These are phyloP conservation scores for Periglandula ipomoeae DNA, from an alignment of 2,329 filamentous ascomycete genomes.

Conservation along the genomic window DNA sequence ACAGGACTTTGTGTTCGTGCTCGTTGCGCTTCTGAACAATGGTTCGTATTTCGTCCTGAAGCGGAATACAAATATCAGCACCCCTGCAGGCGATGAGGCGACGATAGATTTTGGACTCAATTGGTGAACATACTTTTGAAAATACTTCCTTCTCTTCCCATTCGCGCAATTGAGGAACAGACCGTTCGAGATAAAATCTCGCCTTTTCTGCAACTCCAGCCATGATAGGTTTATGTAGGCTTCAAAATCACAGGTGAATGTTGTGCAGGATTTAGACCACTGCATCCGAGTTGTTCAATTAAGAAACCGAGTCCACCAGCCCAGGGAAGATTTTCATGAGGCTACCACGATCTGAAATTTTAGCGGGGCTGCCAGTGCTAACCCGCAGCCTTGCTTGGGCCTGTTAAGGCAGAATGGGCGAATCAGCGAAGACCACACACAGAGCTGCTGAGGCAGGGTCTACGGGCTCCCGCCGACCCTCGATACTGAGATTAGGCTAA, in stretches of 20 bases:
- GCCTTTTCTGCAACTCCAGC: conserved; percentile 85
- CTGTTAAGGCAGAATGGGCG: neutral
- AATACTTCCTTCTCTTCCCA: conserved; percentile 92
- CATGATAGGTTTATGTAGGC: no score
- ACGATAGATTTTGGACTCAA: neutral
- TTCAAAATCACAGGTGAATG: no score
- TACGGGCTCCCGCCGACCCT: no score
- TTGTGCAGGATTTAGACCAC: no score
- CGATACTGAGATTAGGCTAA: no score
- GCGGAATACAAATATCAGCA: no score
- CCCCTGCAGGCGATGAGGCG: no score
- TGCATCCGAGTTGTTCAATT: neutral
- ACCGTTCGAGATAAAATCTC: conserved; percentile 87
- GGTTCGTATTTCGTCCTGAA: conserved; percentile 81
- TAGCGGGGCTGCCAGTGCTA: conserved; percentile 12
- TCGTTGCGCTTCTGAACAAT: conserved; percentile 87
- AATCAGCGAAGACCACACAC: neutral
- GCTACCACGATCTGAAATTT: conserved; percentile 13
- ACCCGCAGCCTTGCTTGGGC: conserved; percentile 4
- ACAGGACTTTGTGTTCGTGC: conserved; percentile 84
- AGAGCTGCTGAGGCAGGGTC: no score
- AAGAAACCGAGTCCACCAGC: conserved; percentile 22
- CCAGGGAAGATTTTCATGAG: conserved; percentile 43
- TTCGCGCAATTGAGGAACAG: conserved; percentile 84
- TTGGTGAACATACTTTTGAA: conserved; percentile 47